Evolutionary conservation across 345 rosid species (phyloP), one percentile per base, ranked within the genome.

Genomic region (Crucihimalaya himalaica): DNA sequence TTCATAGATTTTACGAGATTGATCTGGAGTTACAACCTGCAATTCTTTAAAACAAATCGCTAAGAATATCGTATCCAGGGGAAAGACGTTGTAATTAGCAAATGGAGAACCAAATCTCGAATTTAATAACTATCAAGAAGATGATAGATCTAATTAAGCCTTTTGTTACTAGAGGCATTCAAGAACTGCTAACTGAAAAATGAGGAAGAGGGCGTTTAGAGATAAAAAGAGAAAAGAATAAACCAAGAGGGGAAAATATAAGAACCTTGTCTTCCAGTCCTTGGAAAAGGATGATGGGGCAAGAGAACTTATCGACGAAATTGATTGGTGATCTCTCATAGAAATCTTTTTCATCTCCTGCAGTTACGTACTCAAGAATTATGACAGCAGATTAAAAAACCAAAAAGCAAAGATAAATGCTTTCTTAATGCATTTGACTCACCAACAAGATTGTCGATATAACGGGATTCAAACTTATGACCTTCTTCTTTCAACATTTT

Each of bases 381-480:
- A 76, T 60, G 50, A 39, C 34, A 64, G 63, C 21, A 34, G 6
- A 74, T 47, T 25, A 71, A 13, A 70, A 32, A 21, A 48, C 37
- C 48, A 32, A 52, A 19, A 68, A 32, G 5, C 66, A 76, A 31
- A 14, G 28, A 51, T 32, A 23, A 43, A 68, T 25, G 12, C 21
- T 55, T 6, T 19, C 14, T 32, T 63, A 1, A 40, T 31, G 31
- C 25, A 55, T 63, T 71, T 50, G 73, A 66, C 70, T 85, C 84
- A 92, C 99, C 99, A 84, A 95, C 92, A 77, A 95, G 99, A 66
- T 92, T 87, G 69, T 95, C 99, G 31, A 85, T 46, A 78, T 88
- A 90, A 70, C 64, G 88, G 74, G 99, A 95, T 81, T 95, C 97
- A 67, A 95, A 95, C 75, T 95, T 95, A 68, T 81, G 96, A 29